Conservation (phyloP, 148 eudicot species). For the Tetragonia tetragonoides region DNA sequence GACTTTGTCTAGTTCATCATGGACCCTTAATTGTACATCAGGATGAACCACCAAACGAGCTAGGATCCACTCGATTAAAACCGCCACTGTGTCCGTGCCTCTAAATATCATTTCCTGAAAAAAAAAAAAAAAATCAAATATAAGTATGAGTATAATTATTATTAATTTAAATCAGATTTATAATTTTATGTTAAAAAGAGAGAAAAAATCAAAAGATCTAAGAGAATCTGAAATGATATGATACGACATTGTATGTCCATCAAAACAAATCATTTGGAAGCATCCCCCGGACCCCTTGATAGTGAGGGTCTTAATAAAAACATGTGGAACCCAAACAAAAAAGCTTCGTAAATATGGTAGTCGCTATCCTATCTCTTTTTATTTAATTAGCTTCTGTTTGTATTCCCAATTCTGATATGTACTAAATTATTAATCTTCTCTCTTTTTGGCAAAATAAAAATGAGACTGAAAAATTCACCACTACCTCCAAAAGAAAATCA, state of each 20-base stretch:
- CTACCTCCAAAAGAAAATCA: too few species aligned
- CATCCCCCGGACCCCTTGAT: slow-evolving; percentile 15
- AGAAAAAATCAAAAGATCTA: slow-evolving; percentile 36
- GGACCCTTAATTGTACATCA: slow-evolving; percentile 53
- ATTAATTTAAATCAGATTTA: too few species aligned
- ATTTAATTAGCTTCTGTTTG: not conserved
- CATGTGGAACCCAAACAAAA: slow-evolving; percentile 18
- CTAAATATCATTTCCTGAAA: slow-evolving; percentile 78
- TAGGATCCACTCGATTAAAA: slow-evolving; percentile 66
- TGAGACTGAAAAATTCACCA: too few species aligned
- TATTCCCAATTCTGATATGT: not conserved
- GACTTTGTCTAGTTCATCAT: slow-evolving; percentile 51
- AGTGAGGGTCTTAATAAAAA: slow-evolving; percentile 14
- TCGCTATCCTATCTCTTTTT: not conserved
- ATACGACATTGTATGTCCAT: slow-evolving; percentile 29
- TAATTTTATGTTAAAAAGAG: slow-evolving; percentile 13
- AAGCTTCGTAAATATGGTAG: slow-evolving; percentile 17
- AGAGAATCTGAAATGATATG: slow-evolving; percentile 32
- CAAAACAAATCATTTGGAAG: slow-evolving; percentile 9
- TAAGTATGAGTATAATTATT: not conserved
- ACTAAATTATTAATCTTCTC: too few species aligned
- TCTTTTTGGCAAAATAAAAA: too few species aligned
- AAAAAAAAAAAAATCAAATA: not conserved
- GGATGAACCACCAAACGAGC: slow-evolving; percentile 59
- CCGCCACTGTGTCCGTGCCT: slow-evolving; percentile 70